A percentile compares a stretch with the other conserved stretches of the same genome.
Evolutionary conservation across 2,329 filamentous ascomycete species (phyloP).

Genomic region (Phyllosticta citriasiana): DNA sequence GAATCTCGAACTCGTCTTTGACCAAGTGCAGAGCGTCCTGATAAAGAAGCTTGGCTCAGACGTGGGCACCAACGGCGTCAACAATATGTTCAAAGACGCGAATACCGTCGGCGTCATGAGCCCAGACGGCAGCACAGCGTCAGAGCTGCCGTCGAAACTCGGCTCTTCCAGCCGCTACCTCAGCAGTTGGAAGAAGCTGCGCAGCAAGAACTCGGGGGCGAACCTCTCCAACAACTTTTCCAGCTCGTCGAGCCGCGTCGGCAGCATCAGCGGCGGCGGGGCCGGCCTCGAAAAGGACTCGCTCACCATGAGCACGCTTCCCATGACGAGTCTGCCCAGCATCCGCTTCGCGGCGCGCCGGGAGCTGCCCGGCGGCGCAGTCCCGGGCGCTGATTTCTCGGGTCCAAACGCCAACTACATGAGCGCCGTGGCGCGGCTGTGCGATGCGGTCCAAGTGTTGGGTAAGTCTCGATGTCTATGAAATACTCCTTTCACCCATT

Average conservation of each 20-base stretch:
- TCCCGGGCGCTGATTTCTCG: slow-evolving; percentile 58
- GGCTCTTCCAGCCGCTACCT: slow-evolving; percentile 56
- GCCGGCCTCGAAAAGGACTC: slow-evolving; percentile 44
- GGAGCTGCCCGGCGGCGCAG: slow-evolving; percentile 33
- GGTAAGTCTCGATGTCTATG: slow-evolving; percentile 48
- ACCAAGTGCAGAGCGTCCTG: slow-evolving; percentile 69
- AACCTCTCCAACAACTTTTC: slow-evolving; percentile 40
- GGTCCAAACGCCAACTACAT: slow-evolving; percentile 89
- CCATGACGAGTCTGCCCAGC: slow-evolving; percentile 65
- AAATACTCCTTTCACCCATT: background rate
- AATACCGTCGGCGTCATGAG: slow-evolving; percentile 25
- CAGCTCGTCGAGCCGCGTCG: slow-evolving; percentile 16
- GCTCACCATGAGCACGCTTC: slow-evolving; percentile 42
- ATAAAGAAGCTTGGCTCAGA: slow-evolving; percentile 84
- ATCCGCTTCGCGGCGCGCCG: slow-evolving; percentile 57
- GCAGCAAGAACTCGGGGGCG: slow-evolving; percentile 75
- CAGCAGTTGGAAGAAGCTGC: slow-evolving; percentile 80
- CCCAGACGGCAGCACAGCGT: slow-evolving; percentile 12
- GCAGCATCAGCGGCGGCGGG: slow-evolving; percentile 16
- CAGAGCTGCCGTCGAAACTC: slow-evolving; percentile 5
- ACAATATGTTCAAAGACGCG: slow-evolving; percentile 66
- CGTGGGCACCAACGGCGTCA: slow-evolving; percentile 69
- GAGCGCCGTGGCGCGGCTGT: slow-evolving; percentile 77
- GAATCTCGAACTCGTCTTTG: slow-evolving; percentile 70
- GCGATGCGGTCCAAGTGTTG: slow-evolving; percentile 84